Percentiles rank a stretch among this genome's conserved stretches.
Evolutionary conservation across 331 rosid species (phyloP).

Genomic region (Saraca asoca): DNA sequence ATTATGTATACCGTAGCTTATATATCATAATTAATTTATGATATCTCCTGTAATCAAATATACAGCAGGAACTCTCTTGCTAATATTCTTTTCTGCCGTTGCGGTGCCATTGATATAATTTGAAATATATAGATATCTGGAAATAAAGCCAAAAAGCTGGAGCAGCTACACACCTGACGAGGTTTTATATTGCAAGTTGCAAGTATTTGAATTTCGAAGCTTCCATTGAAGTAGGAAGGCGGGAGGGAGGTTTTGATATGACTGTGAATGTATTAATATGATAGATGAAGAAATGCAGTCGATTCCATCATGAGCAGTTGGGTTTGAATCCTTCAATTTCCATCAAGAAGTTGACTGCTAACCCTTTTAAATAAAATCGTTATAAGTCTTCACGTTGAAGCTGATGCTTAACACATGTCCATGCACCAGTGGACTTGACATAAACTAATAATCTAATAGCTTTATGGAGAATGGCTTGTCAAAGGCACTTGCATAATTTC

Average conservation of each 20-base stretch:
- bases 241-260: background rate
- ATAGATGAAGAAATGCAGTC: background rate
- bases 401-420: constrained; percentile 41
- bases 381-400: constrained; percentile 43
- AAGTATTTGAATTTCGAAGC: background rate
- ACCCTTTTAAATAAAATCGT: constrained; percentile 19
- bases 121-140: too few species aligned
- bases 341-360: constrained; percentile 52
- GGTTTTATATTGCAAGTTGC: background rate
- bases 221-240: background rate
- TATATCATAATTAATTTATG: too few species aligned
- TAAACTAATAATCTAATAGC: constrained; percentile 24
- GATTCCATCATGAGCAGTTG: constrained; percentile 49
- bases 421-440: constrained; percentile 42
- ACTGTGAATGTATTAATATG: constrained; percentile 7
- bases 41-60: too few species aligned
- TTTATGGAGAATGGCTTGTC: constrained; percentile 40
- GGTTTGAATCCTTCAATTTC: constrained; percentile 47
- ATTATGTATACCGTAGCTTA: too few species aligned
- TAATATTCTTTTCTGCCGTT: too few species aligned
- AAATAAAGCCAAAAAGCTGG: too few species aligned
- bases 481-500: constrained; percentile 32
- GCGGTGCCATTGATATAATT: too few species aligned
- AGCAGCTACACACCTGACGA: too few species aligned
- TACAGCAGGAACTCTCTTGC: too few species aligned